Percentiles rank a stretch among this genome's conserved stretches.
phyloP scores from a whole-genome alignment of 2,329 filamentous ascomycete species.

The Claviceps citrina region DNA sequence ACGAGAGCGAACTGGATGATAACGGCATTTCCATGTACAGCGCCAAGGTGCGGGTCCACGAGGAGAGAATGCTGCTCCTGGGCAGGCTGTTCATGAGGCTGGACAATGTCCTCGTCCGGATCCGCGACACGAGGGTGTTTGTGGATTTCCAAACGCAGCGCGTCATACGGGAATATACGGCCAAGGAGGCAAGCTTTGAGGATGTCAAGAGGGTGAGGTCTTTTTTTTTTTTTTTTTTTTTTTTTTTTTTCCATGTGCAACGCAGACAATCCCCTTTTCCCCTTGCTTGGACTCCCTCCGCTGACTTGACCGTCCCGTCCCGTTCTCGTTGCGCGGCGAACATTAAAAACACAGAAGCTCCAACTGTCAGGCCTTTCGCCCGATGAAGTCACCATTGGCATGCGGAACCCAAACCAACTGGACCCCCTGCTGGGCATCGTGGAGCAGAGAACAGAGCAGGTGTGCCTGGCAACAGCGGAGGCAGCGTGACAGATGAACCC shows the following conservation, averaged over 20 bases:
- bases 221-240: neutral
- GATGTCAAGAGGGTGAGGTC: constrained; percentile 53
- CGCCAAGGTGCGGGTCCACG: constrained; percentile 88
- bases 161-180: constrained; percentile 78
- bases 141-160: constrained; percentile 69
- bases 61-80: constrained; percentile 69
- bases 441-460: constrained; percentile 47
- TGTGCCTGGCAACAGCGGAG: constrained; percentile 10
- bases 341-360: constrained; percentile 32
- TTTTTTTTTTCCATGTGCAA: constrained; percentile 4
- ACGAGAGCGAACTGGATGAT: constrained; percentile 94
- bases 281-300: too few species aligned
- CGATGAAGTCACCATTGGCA: constrained; percentile 59
- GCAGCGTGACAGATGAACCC: neutral
- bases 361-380: constrained; percentile 35
- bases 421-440: constrained; percentile 54
- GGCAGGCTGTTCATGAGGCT: constrained; percentile 82
- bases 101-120: constrained; percentile 73
- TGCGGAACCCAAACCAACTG: constrained; percentile 68
- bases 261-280: too few species aligned
- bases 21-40: constrained; percentile 87
- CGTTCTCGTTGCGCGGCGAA: too few species aligned
- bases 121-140: constrained; percentile 83
- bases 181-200: constrained; percentile 70
- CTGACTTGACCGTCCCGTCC: too few species aligned